phyloP scores from a whole-genome alignment of 1,284 basidiomycete genomes.

The Ustilago sp. region DNA sequence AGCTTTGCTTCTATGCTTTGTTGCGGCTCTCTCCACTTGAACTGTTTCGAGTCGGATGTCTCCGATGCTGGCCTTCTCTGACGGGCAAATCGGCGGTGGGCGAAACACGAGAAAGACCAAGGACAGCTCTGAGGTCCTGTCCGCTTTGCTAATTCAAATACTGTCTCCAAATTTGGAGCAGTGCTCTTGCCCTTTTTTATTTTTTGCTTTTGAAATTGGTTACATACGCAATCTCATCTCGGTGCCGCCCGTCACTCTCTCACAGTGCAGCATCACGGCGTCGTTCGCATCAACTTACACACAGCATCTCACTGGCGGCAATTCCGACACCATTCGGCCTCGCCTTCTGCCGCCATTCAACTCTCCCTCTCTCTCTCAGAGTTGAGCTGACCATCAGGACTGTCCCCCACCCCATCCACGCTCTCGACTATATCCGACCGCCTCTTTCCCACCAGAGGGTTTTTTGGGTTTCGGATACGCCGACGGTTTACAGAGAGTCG shows the following conservation, averaged over 20 bases:
- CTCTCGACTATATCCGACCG: no score
- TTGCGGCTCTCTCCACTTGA: no score
- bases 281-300: background rate
- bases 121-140: slow-evolving; percentile 6
- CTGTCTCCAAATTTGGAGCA: slow-evolving; percentile 1
- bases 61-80: slow-evolving; percentile 23
- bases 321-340: background rate
- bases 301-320: background rate
- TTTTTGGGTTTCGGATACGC: no score
- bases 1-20: no score
- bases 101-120: background rate
- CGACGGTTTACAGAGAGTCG: no score
- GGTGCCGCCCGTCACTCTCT: background rate
- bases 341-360: background rate
- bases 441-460: no score
- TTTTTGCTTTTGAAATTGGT: slow-evolving; percentile 3
- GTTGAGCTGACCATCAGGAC: no score
- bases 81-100: slow-evolving; percentile 31
- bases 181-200: background rate
- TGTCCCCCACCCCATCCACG: no score
- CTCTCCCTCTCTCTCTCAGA: background rate
- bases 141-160: slow-evolving; percentile 7
- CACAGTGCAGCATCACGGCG: background rate
- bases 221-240: slow-evolving; percentile 6
- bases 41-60: background rate